These are phyloP conservation scores for Chytriomyces hyalinus DNA, from an alignment of 192 early-diverging fungal genomes.

Conservation along the genomic window DNA sequence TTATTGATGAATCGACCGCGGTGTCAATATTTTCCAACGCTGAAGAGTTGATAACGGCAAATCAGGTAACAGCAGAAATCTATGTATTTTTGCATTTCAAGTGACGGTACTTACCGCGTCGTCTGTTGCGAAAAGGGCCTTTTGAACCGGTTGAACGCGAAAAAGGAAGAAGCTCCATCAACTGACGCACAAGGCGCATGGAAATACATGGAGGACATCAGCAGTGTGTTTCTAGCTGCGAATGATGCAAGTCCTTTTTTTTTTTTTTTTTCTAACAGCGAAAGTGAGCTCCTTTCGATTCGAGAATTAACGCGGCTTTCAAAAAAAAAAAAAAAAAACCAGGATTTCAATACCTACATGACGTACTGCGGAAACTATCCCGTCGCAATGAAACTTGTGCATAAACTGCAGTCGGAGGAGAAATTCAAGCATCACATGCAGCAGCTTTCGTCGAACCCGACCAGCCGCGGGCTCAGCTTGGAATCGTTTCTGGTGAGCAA, in stretches of 20 bases:
- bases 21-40: conserved; percentile 56
- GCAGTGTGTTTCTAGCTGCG: neutral
- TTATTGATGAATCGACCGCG: conserved; percentile 55
- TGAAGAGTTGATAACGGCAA: conserved; percentile 53
- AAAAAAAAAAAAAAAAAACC: neutral
- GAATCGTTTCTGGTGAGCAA: conserved; percentile 60
- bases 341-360: conserved; percentile 48
- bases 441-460: conserved; percentile 45
- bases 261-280: conserved; percentile 16
- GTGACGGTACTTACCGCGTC: neutral
- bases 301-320: neutral
- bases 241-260: neutral
- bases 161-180: conserved; percentile 49
- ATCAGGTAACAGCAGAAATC: conserved; percentile 38
- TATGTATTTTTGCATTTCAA: neutral
- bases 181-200: conserved; percentile 50
- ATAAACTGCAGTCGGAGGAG: conserved; percentile 38
- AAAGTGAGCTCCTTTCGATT: neutral
- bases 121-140: conserved; percentile 39
- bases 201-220: neutral
- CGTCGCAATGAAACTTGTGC: conserved; percentile 57
- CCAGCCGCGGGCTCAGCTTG: conserved; percentile 57
- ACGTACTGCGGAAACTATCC: conserved; percentile 61
- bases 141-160: conserved; percentile 41
- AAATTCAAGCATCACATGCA: conserved; percentile 49